phyloP scores from a whole-genome alignment of 352 stramenopile species.

The Pythium brachiatum region DNA sequence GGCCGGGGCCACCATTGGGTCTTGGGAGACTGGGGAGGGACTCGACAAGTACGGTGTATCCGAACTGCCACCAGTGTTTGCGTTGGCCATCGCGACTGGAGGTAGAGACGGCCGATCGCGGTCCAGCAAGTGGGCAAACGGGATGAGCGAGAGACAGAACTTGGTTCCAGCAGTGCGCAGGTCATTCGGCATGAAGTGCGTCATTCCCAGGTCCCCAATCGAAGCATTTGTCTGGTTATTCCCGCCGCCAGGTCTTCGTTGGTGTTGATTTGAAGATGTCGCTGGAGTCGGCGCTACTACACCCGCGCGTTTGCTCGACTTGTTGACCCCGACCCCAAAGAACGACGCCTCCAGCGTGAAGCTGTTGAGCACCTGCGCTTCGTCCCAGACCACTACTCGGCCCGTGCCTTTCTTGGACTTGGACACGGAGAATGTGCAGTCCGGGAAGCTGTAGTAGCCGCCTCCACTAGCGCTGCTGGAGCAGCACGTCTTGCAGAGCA shows the following conservation, averaged over 20 bases:
- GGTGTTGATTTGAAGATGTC: constrained; percentile 5
- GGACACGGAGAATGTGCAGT: constrained; percentile 74
- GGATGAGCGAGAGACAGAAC: constrained; percentile 55
- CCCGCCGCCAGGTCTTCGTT: not conserved
- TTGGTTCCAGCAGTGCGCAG: constrained; percentile 44
- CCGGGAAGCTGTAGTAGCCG: constrained; percentile 60
- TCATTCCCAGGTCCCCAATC: constrained; percentile 3
- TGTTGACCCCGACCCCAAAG: constrained; percentile 49
- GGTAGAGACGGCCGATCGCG: constrained; percentile 29
- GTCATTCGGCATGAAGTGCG: constrained; percentile 58
- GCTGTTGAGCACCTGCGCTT: constrained; percentile 66
- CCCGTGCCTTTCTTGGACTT: constrained; percentile 59
- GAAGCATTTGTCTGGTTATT: not conserved
- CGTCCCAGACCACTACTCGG: constrained; percentile 63
- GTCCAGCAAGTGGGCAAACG: constrained; percentile 57
- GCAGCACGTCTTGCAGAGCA: constrained; percentile 54
- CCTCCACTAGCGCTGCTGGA: constrained; percentile 22
- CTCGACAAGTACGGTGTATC: not conserved
- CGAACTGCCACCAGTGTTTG: not conserved
- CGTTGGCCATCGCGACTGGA: not conserved
- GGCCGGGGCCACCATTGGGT: not conserved
- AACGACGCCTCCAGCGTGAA: constrained; percentile 81
- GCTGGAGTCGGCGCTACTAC: not conserved
- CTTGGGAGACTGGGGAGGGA: not conserved
- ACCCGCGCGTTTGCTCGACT: not conserved